These are phyloP conservation scores for Infundibulicybe gibba DNA, from an alignment of 768 basidiomycete genomes.

Conservation along the genomic window DNA sequence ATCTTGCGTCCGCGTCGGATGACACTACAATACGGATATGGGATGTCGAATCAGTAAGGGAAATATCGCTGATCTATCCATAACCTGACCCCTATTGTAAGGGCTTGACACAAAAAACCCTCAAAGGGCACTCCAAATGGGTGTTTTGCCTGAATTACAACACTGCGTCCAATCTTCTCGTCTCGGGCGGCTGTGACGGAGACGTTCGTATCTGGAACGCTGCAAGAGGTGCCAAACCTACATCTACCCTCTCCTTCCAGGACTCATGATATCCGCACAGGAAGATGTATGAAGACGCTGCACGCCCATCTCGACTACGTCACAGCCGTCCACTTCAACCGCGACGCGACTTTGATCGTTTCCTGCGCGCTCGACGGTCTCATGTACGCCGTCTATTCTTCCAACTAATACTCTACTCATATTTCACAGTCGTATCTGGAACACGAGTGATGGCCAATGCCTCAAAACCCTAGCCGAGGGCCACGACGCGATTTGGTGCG, in stretches of 20 bases:
- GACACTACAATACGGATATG: conserved; percentile 88
- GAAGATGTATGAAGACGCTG: conserved; percentile 79
- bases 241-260: not conserved
- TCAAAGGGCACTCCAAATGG: conserved; percentile 82
- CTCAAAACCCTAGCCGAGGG: conserved; percentile 94
- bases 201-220: conserved; percentile 93
- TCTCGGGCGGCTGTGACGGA: conserved; percentile 91
- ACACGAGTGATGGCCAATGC: conserved; percentile 88
- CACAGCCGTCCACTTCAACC: conserved; percentile 91
- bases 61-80: conserved; percentile 6
- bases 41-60: conserved; percentile 75
- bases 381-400: conserved; percentile 56
- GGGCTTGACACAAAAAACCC: conserved; percentile 67
- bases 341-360: conserved; percentile 87
- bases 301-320: conserved; percentile 95
- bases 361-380: conserved; percentile 91
- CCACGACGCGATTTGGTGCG: conserved; percentile 77
- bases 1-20: conserved; percentile 90
- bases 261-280: conserved; percentile 33
- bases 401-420: conserved; percentile 3
- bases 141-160: conserved; percentile 95
- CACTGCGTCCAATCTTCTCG: conserved; percentile 80
- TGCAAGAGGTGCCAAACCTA: conserved; percentile 53
- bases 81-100: conserved; percentile 18
- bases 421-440: conserved; percentile 87